phyloP scores from a whole-genome alignment of 2,329 filamentous ascomycete species.

The Aureobasidium vineae region DNA sequence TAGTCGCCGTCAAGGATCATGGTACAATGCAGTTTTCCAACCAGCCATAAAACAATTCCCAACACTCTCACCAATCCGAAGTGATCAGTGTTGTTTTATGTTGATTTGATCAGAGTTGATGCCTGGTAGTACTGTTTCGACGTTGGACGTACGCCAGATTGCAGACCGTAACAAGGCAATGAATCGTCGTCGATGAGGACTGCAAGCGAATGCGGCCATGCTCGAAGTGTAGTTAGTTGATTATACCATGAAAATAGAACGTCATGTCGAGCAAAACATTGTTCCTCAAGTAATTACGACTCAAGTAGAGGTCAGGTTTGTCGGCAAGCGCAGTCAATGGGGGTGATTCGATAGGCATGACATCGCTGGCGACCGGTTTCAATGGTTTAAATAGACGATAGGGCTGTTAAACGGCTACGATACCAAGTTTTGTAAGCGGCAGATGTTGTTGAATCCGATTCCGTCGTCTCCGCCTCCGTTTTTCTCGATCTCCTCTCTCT shows the following conservation, averaged over 20 bases:
- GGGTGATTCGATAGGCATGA: background rate
- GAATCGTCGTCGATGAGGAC: too few species aligned
- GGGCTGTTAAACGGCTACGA: slow-evolving; percentile 2
- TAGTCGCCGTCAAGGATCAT: too few species aligned
- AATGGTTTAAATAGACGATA: background rate
- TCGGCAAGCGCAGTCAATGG: background rate
- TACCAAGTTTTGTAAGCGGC: background rate
- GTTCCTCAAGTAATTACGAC: background rate
- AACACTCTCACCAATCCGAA: too few species aligned
- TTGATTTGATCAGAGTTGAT: too few species aligned
- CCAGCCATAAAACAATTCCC: too few species aligned
- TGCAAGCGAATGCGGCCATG: background rate
- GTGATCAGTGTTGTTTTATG: too few species aligned
- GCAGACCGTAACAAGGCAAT: background rate
- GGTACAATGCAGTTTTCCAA: too few species aligned
- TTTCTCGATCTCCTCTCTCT: slow-evolving; percentile 15
- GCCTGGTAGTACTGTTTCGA: too few species aligned
- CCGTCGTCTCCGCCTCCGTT: slow-evolving; percentile 6
- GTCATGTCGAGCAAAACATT: background rate
- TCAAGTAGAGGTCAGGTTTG: background rate
- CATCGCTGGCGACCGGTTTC: background rate
- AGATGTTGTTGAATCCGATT: slow-evolving; percentile 20
- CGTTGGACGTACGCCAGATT: too few species aligned
- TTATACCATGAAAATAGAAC: background rate
- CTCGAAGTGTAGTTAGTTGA: background rate